Evolutionary conservation across 169 alveolate genomes (phyloP).

Genomic region (Plasmodium yoelii): DNA sequence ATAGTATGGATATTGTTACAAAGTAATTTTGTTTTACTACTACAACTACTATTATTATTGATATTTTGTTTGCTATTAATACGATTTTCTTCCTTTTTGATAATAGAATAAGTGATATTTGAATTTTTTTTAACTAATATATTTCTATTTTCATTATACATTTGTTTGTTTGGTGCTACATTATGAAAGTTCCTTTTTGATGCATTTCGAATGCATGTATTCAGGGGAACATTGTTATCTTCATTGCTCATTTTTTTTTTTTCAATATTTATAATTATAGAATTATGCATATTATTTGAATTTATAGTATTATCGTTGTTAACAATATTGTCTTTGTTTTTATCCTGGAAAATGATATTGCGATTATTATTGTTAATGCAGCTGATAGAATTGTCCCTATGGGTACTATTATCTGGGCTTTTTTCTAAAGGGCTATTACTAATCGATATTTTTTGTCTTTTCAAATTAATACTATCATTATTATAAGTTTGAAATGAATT

Average conservation of each 20-base stretch:
- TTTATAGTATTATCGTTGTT: no score
- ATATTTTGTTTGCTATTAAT: not conserved
- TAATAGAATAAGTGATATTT: conserved; percentile 10
- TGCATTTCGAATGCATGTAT: no score
- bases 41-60: not conserved
- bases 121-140: not conserved
- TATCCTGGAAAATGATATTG: not conserved
- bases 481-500: not conserved
- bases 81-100: conserved; percentile 25
- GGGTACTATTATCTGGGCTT: no score
- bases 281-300: conserved; percentile 4
- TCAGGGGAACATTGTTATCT: not conserved
- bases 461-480: not conserved
- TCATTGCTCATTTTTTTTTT: not conserved
- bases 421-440: no score
- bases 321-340: not conserved
- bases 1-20: no score
- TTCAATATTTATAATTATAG: conserved; percentile 24
- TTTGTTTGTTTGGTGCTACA: not conserved
- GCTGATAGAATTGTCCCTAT: not conserved
- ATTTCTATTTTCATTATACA: conserved; percentile 11
- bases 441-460: not conserved
- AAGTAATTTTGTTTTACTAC: not conserved
- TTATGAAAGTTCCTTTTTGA: no score
- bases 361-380: not conserved